Conservation (phyloP, 1,284 basidiomycete species). For the Fomitopsis pinicola region DNA sequence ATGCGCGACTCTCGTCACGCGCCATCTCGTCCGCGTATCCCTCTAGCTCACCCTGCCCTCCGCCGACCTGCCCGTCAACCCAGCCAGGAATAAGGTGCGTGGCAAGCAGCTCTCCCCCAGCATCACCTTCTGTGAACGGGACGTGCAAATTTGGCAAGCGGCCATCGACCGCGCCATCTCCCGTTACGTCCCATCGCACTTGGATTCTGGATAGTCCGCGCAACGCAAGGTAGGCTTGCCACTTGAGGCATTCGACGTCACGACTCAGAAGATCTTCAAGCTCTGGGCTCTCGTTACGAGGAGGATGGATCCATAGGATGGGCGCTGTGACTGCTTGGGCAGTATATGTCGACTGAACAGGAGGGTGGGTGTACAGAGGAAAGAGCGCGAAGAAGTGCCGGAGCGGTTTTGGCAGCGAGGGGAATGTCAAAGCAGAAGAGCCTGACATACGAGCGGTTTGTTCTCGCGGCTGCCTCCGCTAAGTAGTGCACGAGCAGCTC, state of each 20-base stretch:
- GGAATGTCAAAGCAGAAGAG: slow-evolving; percentile 6
- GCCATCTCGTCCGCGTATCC: slow-evolving; percentile 58
- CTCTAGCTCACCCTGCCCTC: slow-evolving; percentile 46
- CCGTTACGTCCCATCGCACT: slow-evolving; percentile 61
- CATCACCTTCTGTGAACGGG: slow-evolving; percentile 25
- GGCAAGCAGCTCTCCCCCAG: slow-evolving; percentile 50
- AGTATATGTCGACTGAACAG: slow-evolving; percentile 45
- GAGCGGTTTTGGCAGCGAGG: slow-evolving; percentile 33
- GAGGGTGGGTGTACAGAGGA: slow-evolving; percentile 46
- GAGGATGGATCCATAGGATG: slow-evolving; percentile 64
- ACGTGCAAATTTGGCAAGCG: slow-evolving; percentile 65
- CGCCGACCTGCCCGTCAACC: slow-evolving; percentile 50
- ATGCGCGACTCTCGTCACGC: slow-evolving; percentile 71
- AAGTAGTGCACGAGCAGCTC: not conserved
- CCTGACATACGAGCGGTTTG: not conserved
- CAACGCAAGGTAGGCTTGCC: slow-evolving; percentile 79
- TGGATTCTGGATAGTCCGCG: slow-evolving; percentile 48
- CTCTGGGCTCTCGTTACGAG: slow-evolving; percentile 24
- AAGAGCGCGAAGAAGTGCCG: slow-evolving; percentile 50
- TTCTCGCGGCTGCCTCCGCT: not conserved
- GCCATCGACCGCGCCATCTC: slow-evolving; percentile 62
- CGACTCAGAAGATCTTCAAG: slow-evolving; percentile 46
- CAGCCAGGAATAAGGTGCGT: slow-evolving; percentile 66
- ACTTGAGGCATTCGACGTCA: slow-evolving; percentile 81
- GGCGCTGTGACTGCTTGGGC: slow-evolving; percentile 39